Base-by-base conservation (phyloP, 257 asterid genomes). In the Solanum gandarillasii region DNA sequence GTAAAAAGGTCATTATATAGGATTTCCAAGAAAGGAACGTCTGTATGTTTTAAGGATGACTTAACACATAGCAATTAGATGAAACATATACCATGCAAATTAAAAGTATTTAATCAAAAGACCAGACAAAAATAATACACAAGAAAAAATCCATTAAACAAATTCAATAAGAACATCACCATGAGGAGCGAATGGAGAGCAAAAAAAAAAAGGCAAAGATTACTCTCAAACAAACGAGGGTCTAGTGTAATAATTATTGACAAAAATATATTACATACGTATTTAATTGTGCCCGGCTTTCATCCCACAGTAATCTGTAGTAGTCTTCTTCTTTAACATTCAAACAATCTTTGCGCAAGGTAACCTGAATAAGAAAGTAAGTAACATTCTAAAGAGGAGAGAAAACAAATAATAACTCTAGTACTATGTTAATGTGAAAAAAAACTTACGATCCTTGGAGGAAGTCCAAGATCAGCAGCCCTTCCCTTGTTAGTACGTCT, bases 401-500 rank as follows among this genome's bases (percentile, higher is more conserved):
- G 32, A 48, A 75, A 65, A 32, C 83, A 81, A 65, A 43, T 27
- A 48, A 67, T 34, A 38, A 67, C 31, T 68, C 18, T 7, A 41
- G 38, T 14, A 4, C 12, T 41, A 46, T 39, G 65, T 74, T 29
- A 86, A 79, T 23, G 87, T 41, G 65, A 2, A 7, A 36, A 38
- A 35, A 39, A 27, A 86, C 98, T 73, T 92, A 96, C 99, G 85
- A 94, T 94, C 92, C 97, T 90, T 58, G 94, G 95, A 35, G 98
- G 98, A 85, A 96, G 98, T 2, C 98, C 98, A 79, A 96, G 96
- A 90, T 96, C 99, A 91, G 98, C 98, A 87, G 98, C 98, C 92
- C 99, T 94, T 90, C 98, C 99, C 91, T 93, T 94, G 88, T 96
- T 96, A n/a, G 98, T 95, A 85, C 98, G 98, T 86, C 99, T 93